Conservation (phyloP, 208 protist genomes). For the Acanthamoeba rhysodes region DNA sequence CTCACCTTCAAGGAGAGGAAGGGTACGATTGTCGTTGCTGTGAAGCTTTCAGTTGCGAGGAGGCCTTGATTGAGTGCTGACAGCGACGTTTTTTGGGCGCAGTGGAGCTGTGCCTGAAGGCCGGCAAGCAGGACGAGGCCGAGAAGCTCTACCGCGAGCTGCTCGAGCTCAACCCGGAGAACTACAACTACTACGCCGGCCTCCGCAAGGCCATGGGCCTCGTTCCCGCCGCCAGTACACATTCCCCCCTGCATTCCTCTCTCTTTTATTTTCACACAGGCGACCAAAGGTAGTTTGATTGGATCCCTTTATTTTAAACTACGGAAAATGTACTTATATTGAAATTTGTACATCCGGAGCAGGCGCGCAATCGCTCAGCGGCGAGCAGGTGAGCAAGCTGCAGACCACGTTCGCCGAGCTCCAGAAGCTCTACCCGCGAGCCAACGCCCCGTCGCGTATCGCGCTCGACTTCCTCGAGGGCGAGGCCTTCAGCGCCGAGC, state of each 20-base stretch:
- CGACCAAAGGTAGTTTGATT: no score
- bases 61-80: no score
- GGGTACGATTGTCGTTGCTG: background rate
- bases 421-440: conserved; percentile 12
- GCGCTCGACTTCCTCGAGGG: conserved; percentile 44
- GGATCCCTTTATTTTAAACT: no score
- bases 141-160: conserved; percentile 44
- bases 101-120: conserved; percentile 34
- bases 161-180: conserved; percentile 38
- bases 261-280: no score
- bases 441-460: background rate
- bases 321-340: no score
- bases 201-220: conserved; percentile 18
- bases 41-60: no score
- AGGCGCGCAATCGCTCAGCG: background rate
- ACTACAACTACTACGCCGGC: conserved; percentile 44
- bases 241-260: no score
- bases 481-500: conserved; percentile 29
- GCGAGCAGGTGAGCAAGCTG: background rate
- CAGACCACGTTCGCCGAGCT: conserved; percentile 27
- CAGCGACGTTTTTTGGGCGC: no score
- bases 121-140: conserved; percentile 27
- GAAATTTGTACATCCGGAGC: no score
- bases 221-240: background rate
- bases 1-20: conserved; percentile 43